A percentile compares a stretch with the other conserved stretches of the same genome.
These are phyloP conservation scores for Barbarea vulgaris DNA, from an alignment of 345 rosid genomes.

Conservation along the genomic window DNA sequence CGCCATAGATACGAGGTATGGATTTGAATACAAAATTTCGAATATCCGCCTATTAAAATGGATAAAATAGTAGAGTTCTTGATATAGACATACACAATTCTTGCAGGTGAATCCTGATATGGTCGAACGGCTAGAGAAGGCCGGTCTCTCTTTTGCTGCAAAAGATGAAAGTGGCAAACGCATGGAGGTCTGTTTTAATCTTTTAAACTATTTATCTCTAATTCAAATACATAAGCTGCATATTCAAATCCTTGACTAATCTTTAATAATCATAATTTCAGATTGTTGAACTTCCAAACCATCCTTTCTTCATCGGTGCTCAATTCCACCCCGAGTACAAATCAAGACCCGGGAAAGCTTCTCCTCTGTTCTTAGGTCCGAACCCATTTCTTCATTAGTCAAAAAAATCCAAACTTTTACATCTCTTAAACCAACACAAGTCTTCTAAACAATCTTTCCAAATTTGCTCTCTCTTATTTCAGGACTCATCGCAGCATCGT, in stretches of 20 bases:
- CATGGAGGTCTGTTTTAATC: constrained; percentile 69
- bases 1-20: constrained; percentile 96
- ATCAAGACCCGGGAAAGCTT: constrained; percentile 92
- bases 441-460: neutral
- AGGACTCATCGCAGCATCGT: constrained; percentile 85
- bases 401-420: constrained; percentile 3
- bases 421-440: neutral
- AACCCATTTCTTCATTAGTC: constrained; percentile 4
- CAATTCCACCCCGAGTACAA: constrained; percentile 98
- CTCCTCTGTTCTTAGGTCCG: constrained; percentile 85
- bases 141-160: constrained; percentile 84
- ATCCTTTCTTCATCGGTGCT: constrained; percentile 75
- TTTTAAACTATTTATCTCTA: neutral
- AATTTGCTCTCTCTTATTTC: constrained; percentile 21
- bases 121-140: constrained; percentile 69
- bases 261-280: constrained; percentile 34
- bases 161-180: constrained; percentile 87
- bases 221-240: constrained; percentile 1
- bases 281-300: constrained; percentile 67
- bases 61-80: neutral
- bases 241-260: constrained; percentile 1
- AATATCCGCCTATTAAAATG: neutral
- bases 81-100: neutral
- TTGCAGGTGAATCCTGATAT: constrained; percentile 87
- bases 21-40: neutral